Evolutionary conservation across 2,329 filamentous ascomycete genomes (phyloP), one percentile per base, ranked within the genome.

Genomic region (Ascochyta clinopodiicola): DNA sequence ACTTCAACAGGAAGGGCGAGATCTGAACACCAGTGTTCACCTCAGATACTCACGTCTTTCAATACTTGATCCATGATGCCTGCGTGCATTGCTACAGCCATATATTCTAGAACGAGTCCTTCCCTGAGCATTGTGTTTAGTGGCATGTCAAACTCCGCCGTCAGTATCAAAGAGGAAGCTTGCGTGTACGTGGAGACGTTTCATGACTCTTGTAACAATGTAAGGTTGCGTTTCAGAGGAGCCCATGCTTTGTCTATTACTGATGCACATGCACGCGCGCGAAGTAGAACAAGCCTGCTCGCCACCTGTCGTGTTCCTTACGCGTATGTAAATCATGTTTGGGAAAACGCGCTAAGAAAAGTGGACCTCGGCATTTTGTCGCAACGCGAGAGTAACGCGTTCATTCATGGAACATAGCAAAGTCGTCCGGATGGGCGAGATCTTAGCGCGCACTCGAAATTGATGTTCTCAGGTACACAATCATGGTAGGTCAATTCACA

Each of bases 101-200:
- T 9, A 32, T 46, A 42, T 51, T 46, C 52, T 46, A 51, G 46
- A 56, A 46, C 52, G 42, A 36, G 40, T 46, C 46, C 24, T 24
- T 29, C 36, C 29, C 44, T 36, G 36, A 35, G 40, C 51, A 54
- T 44, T 49, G 45, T 44, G 44, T 44, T 19, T 44, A 34, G 34
- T 17, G 35, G 40, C 37, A 49, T 17, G 34, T 49, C 51, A 44
- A 39, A 34, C 24, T 29, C 31, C 12, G 22, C 32, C 37, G 42
- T 32, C 42, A 46, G 24, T 46, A 37, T 49, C 52, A 45, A 43
- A 7, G 42, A 17, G 29, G 45, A 35, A 50, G 52, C 52, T 56
- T 56, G 52, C 52, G 46, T 40, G 52, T 56, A 56, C 52, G 52
- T 56, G 46, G 52, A 43, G 46, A 45, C 46, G 42, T 37, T 46